Conservation (phyloP, 169 alveolate species). For the Eimeria brunetti region DNA sequence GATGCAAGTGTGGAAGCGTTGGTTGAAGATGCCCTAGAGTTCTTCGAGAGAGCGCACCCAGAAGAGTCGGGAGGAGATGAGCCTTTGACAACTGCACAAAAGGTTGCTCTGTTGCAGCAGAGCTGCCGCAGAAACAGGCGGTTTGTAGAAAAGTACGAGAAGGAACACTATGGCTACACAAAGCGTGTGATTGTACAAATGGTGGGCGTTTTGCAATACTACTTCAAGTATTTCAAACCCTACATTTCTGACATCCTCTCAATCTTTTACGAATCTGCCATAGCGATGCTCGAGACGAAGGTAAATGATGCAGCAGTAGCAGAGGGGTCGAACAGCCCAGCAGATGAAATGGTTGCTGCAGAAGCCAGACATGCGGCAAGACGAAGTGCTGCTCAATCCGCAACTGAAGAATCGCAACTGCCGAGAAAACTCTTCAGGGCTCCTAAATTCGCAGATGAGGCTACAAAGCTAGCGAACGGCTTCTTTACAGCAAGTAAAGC, state of each 20-base stretch:
- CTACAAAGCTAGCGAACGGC: constrained; percentile 49
- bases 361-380: constrained; percentile 51
- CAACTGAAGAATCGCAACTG: constrained; percentile 9
- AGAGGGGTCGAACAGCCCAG: constrained; percentile 37
- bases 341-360: constrained; percentile 44
- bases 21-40: constrained; percentile 15
- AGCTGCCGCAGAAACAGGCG: constrained; percentile 35
- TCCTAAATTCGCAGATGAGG: constrained; percentile 8
- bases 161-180: background rate
- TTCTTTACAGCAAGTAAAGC: constrained; percentile 19
- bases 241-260: constrained; percentile 64
- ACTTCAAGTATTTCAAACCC: constrained; percentile 43
- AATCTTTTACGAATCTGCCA: constrained; percentile 57
- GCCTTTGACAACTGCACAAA: constrained; percentile 1
- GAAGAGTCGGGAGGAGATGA: constrained; percentile 40
- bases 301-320: background rate
- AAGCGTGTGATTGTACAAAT: constrained; percentile 35
- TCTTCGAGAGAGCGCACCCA: constrained; percentile 8
- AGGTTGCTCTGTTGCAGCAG: background rate
- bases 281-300: constrained; percentile 60
- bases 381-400: constrained; percentile 21
- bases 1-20: background rate
- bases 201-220: constrained; percentile 27
- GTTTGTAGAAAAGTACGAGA: background rate
- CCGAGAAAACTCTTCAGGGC: constrained; percentile 47